Evolutionary conservation across 2,329 filamentous ascomycete genomes (phyloP), one percentile per base, ranked within the genome.

Genomic region (Sphaerulina vaccinii): DNA sequence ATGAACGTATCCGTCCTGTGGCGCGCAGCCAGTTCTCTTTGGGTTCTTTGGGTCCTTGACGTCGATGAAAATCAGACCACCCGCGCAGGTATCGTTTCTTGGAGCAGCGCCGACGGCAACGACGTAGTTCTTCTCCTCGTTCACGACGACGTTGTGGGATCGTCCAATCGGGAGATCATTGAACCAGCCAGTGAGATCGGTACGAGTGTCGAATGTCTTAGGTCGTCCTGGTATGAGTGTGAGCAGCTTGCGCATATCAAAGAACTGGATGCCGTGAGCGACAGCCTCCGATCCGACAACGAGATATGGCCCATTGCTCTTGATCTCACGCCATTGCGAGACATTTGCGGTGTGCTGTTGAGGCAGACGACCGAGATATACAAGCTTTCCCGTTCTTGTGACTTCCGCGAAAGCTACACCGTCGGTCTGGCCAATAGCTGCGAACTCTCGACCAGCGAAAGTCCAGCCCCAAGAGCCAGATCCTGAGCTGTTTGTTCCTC

Each of bases 171-270:
- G 73, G 0, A 76, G 70, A 48, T 66, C 68, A 62, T 70, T 75
- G 59, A 69, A 68, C 67, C 38, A 73, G 71, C 52, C 55, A 80
- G 58, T 60, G 3, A 60, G 45, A 35, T 60, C 58, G 5, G 41
- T 58, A 3, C 51, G 51, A 35, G 72, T 73, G 65, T 63, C 60
- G 57, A 79, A 80, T 37, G 64, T 72, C 18, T 66, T 68, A 6
- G 72, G 76, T n/a, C 53, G 68, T 1, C 65, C 66, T 1, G 74
- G 72, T 63, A 75, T 69, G 53, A 81, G 62, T 24, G 69, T 68
- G 48, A 79, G 69, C n/a, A 81, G 70, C 71, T 77, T 83, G 60
- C 72, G 76, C 78, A 83, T 76, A 67, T 85, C 82, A 61, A 85
- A 85, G 67, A 84, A 75, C 67, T 84, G 82, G 40, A 85, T 75